Evolutionary conservation across 176 grass and related monocot species (phyloP).

Genomic region (Carex kokanica): DNA sequence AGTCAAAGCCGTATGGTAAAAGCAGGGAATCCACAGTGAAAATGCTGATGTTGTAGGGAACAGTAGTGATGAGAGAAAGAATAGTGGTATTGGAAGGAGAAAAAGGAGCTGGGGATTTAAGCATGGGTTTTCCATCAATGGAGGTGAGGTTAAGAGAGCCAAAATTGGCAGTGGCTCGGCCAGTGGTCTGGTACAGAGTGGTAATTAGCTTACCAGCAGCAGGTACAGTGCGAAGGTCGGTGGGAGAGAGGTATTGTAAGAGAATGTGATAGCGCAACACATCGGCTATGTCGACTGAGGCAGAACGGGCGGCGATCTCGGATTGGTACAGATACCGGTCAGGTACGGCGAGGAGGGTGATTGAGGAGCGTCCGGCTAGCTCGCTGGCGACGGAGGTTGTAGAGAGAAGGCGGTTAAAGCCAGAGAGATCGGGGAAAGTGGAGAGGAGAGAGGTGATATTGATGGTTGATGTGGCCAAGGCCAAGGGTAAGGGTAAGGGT

Average conservation of each 20-base stretch:
- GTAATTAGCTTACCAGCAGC: conserved; percentile 69
- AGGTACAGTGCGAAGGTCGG: conserved; percentile 55
- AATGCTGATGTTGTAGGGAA: conserved; percentile 84
- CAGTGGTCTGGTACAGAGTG: conserved; percentile 95
- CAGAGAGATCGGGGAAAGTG: conserved; percentile 50
- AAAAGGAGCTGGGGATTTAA: conserved; percentile 57
- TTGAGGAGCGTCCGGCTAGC: conserved; percentile 58
- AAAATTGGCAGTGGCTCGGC: conserved; percentile 69
- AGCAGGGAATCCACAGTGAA: conserved; percentile 71
- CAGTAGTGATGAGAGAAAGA: conserved; percentile 48
- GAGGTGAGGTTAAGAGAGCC: conserved; percentile 85
- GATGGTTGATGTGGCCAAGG: conserved; percentile 16
- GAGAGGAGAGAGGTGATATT: conserved; percentile 74
- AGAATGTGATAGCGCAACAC: conserved; percentile 91
- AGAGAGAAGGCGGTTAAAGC: conserved; percentile 58
- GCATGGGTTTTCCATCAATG: conserved; percentile 39
- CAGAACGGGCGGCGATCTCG: conserved; percentile 45
- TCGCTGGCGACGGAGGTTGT: conserved; percentile 55
- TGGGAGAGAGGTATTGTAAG: conserved; percentile 83
- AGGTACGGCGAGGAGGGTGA: conserved; percentile 81
- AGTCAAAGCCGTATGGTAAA: conserved; percentile 64
- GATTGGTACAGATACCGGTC: conserved; percentile 55
- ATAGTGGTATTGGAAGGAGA: conserved; percentile 66
- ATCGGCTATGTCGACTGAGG: conserved; percentile 82
- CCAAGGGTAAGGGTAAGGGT: too few relatives aligned